Percentiles rank a stretch among this genome's conserved stretches.
These are phyloP conservation scores for Dalbergia oliveri DNA, from an alignment of 306 rosid species.

Conservation along the genomic window DNA sequence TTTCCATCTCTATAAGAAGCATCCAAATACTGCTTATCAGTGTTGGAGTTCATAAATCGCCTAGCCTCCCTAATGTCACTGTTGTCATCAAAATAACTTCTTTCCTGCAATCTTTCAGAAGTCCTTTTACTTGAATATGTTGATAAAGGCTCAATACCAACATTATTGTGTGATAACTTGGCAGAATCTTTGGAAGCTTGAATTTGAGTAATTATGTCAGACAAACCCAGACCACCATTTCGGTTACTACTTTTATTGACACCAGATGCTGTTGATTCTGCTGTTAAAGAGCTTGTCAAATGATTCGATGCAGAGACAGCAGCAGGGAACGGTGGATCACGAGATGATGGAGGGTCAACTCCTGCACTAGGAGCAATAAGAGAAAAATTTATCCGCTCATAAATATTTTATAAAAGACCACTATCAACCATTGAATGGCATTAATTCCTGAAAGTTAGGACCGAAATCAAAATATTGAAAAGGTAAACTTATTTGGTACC, in stretches of 20 bases:
- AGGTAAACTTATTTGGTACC: constrained; percentile 78
- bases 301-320: constrained; percentile 86
- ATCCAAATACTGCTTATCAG: constrained; percentile 81
- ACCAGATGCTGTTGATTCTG: constrained; percentile 72
- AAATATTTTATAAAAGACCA: constrained; percentile 39
- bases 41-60: constrained; percentile 65
- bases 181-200: constrained; percentile 96
- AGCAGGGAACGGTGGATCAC: constrained; percentile 99
- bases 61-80: constrained; percentile 80
- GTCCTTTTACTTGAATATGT: constrained; percentile 69
- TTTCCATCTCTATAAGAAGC: constrained; percentile 76
- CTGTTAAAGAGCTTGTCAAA: constrained; percentile 67
- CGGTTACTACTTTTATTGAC: constrained; percentile 73
- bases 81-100: constrained; percentile 69
- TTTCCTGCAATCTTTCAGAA: constrained; percentile 75
- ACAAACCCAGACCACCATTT: constrained; percentile 94
- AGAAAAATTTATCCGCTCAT: constrained; percentile 85
- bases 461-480: constrained; percentile 41
- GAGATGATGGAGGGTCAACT: constrained; percentile 99
- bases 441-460: constrained; percentile 27
- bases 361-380: constrained; percentile 98
- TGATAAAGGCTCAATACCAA: constrained; percentile 64
- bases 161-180: constrained; percentile 65
- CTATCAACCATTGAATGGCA: constrained; percentile 34
- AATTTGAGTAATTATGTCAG: constrained; percentile 95